Base-by-base conservation (phyloP, 2,329 filamentous ascomycete species). In the Venturia asperata region DNA sequence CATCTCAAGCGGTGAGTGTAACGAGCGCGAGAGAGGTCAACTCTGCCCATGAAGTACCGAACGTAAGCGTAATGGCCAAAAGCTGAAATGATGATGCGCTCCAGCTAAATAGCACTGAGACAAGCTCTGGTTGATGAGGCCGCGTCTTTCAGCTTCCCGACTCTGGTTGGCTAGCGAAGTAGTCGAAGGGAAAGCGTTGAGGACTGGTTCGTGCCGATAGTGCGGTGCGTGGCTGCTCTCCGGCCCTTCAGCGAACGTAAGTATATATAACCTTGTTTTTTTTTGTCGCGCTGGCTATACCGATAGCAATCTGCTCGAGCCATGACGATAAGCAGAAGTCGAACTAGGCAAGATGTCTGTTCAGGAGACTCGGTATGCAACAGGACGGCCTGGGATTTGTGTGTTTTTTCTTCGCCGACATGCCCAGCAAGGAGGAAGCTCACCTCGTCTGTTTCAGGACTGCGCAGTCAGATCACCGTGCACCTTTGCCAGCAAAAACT, bases 1-100 rank as follows among this genome's bases (percentile, higher is more conserved):
- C 64, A 65, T 65, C 10, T 39, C 64, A 42, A 61, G 64, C 41
- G 64, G 64, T 30, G 27, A 30, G 64, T 37, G 56, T 30, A 34
- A 39, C 49, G 52, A 13, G 37, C 39, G 56, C 63, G 63, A 56
- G 41, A 63, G 41, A 43, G 27, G n/a, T 39, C 34, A 5, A 55
- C 30, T 58, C 56, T 61, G 56, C 64, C 64, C 64, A 65, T 65
- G 58, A 52, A 52, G 47, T 27, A 27, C 5, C 21, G 21, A 52
- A 52, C 17, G 21, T 13, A 52, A 52, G 47, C 27, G 39, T 27
- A 24, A 27, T 42, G 39, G 42, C 15, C 37, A 39, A 61, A 2
- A 21, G 41, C 42, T 24, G 9, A 43, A 37, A 63, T 24, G 62
- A 63, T 34, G 62, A 37, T 24, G 42, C 24, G 30, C 43, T 42